Evolutionary conservation across 2,329 filamentous ascomycete genomes (phyloP), one percentile per base, ranked within the genome.

Genomic region (Grosmannia serpens): DNA sequence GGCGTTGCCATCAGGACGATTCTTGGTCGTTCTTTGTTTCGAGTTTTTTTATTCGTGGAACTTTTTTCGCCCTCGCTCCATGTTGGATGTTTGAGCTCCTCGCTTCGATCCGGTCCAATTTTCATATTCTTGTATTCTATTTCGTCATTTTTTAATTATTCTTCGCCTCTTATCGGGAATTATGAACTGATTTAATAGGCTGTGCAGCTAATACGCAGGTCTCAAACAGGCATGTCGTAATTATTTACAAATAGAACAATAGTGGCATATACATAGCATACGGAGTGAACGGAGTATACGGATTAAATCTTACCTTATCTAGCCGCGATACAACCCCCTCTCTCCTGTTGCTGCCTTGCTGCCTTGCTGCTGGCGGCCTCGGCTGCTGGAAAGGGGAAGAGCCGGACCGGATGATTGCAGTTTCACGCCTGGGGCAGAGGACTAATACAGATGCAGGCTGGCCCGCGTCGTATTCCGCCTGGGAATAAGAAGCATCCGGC

Each of bases 1-100:
- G 54, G 54, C 54, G 54, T 56, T 56, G 54, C 4, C 41, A 49
- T n/a, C 33, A 22, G 54, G 44, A 49, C n/a, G 44, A n/a, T 49
- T 38, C 15, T 56, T 35, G 26, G 13, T 11, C 11, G 13, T 31
- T 35, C 2, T 47, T 50, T 51, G 15, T 50, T 47, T 56, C 17
- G 33, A 3, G 17, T 33, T 46, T 55, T 35, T 11, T 22, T 55
- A 31, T 22, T 33, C 24, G 4, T 27, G 15, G 15, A 33, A 20
- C 31, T 44, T 5, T 13, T 27, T 20, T 44, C 22, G 22, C n/a
- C 47, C 24, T 50, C 15, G 11, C 7, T 27, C 17, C 10, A 54
- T 9, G 52, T 17, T 27, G 33, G 24, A 41, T 53, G 29, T 53
- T 53, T 53, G 8, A 27, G n/a, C 35, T 6, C 24, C 26, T 27